Evolutionary conservation across 345 rosid genomes (phyloP).

Genomic region (Arabis alpina): DNA sequence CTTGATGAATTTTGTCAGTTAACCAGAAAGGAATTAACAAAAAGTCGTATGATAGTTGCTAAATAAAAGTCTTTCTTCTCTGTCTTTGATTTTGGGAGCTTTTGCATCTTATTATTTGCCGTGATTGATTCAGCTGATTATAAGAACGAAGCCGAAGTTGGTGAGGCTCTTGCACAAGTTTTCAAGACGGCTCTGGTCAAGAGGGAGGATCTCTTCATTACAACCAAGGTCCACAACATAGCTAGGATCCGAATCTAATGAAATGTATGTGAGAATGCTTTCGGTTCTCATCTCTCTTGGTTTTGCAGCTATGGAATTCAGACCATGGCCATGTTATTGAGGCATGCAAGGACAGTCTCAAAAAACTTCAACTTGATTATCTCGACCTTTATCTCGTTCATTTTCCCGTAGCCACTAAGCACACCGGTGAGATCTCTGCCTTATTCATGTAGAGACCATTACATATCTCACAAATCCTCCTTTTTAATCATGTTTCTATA

Average conservation of each 20-base stretch:
- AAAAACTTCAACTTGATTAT: constrained; percentile 86
- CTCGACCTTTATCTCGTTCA: constrained; percentile 89
- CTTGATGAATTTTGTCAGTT: too few relatives aligned
- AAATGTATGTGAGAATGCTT: too few relatives aligned
- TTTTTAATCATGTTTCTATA: not conserved
- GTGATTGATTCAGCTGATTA: constrained; percentile 65
- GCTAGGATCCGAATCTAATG: not conserved
- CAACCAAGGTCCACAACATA: constrained; percentile 61
- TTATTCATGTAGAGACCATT: not conserved
- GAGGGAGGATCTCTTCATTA: constrained; percentile 85
- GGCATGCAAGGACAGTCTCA: constrained; percentile 86
- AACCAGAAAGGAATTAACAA: too few relatives aligned
- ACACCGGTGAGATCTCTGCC: constrained; percentile 60
- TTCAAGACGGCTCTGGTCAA: constrained; percentile 64
- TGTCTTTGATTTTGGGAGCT: too few relatives aligned
- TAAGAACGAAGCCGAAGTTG: constrained; percentile 73
- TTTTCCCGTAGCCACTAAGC: constrained; percentile 81
- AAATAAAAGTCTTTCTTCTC: not conserved
- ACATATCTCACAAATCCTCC: too few relatives aligned
- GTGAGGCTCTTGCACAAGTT: constrained; percentile 74
- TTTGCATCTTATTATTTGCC: not conserved
- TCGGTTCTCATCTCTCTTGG: not conserved
- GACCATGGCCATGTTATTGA: constrained; percentile 88
- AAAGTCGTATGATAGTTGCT: not conserved
- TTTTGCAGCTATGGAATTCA: constrained; percentile 89